A percentile compares a stretch with the other conserved stretches of the same genome.
These are phyloP conservation scores for Xenoacremonium recifei DNA, from an alignment of 2,329 filamentous ascomycete genomes.

Conservation along the genomic window DNA sequence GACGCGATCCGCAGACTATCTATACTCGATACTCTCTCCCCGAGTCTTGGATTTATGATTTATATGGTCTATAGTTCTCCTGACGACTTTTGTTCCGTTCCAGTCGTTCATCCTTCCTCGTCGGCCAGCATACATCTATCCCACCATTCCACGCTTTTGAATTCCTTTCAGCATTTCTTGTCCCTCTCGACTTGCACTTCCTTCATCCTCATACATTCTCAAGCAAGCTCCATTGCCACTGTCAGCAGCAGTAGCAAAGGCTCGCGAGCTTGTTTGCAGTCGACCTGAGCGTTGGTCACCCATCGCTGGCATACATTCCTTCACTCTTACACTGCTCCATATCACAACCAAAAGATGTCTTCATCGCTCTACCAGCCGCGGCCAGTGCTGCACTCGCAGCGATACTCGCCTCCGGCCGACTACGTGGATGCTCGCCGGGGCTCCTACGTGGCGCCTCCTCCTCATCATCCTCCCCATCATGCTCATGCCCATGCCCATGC, in stretches of 20 bases:
- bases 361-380: slow-evolving; percentile 41
- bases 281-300: too few species aligned
- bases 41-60: slow-evolving; percentile 41
- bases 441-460: slow-evolving; percentile 33
- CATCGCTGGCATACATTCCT: slow-evolving; percentile 32
- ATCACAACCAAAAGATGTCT: slow-evolving; percentile 37
- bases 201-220: slow-evolving; percentile 29
- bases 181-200: slow-evolving; percentile 34
- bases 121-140: slow-evolving; percentile 40
- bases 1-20: slow-evolving; percentile 31
- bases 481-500: too few species aligned
- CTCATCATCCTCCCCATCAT: too few species aligned
- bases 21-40: slow-evolving; percentile 28
- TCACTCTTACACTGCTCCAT: slow-evolving; percentile 14
- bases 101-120: slow-evolving; percentile 34
- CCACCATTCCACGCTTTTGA: slow-evolving; percentile 42
- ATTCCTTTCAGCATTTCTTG: slow-evolving; percentile 46
- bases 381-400: slow-evolving; percentile 50
- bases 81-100: slow-evolving; percentile 35
- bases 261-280: slow-evolving; percentile 27
- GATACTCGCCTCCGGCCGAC: slow-evolving; percentile 46
- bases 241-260: slow-evolving; percentile 26
- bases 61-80: slow-evolving; percentile 35
- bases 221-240: too few species aligned
- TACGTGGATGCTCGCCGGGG: slow-evolving; percentile 47